A percentile compares a stretch with the other conserved stretches of the same genome.
These are phyloP conservation scores for Rhipidocladum racemiflorum DNA, from an alignment of 176 grass and related monocot genomes.

Conservation along the genomic window DNA sequence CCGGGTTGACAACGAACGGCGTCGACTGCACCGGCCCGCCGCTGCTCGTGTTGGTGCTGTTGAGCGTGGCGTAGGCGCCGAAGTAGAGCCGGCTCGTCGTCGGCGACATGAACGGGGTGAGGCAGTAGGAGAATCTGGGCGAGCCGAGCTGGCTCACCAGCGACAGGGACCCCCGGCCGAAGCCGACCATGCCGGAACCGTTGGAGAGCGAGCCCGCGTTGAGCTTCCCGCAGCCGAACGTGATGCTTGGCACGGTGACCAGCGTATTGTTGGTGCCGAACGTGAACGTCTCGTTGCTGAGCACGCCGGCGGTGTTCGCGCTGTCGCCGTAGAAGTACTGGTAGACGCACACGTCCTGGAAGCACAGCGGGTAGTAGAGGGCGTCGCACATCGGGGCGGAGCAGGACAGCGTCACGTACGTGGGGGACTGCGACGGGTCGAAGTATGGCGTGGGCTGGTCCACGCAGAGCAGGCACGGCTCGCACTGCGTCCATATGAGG, in stretches of 20 bases:
- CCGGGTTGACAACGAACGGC: conserved; percentile 46
- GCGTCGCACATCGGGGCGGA: conserved; percentile 42
- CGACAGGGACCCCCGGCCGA: conserved; percentile 61
- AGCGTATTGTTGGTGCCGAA: conserved; percentile 46
- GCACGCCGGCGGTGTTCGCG: conserved; percentile 54
- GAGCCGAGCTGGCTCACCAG: conserved; percentile 54
- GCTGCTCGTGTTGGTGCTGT: conserved; percentile 33
- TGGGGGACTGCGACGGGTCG: conserved; percentile 33
- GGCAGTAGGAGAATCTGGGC: conserved; percentile 71
- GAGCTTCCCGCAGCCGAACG: conserved; percentile 64
- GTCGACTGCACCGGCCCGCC: conserved; percentile 36
- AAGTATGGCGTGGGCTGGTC: conserved; percentile 59
- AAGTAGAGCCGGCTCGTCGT: conserved; percentile 66
- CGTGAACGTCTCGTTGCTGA: conserved; percentile 78
- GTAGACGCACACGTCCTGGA: conserved; percentile 57
- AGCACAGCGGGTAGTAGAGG: conserved; percentile 51
- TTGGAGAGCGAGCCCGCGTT: conserved; percentile 66
- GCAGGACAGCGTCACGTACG: conserved; percentile 42
- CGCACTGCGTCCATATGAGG: conserved; percentile 92
- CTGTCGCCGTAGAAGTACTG: conserved; percentile 64
- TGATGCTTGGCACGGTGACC: conserved; percentile 35
- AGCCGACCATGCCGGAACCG: conserved; percentile 79
- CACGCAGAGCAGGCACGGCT: conserved; percentile 60
- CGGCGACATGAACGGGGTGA: conserved; percentile 51
- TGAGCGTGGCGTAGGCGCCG: conserved; percentile 49